Percentiles rank a stretch among this genome's conserved stretches.
These are phyloP conservation scores for Thuidium tamariscinum DNA, from an alignment of 225 moss, liverwort and hornwort species.

Conservation along the genomic window DNA sequence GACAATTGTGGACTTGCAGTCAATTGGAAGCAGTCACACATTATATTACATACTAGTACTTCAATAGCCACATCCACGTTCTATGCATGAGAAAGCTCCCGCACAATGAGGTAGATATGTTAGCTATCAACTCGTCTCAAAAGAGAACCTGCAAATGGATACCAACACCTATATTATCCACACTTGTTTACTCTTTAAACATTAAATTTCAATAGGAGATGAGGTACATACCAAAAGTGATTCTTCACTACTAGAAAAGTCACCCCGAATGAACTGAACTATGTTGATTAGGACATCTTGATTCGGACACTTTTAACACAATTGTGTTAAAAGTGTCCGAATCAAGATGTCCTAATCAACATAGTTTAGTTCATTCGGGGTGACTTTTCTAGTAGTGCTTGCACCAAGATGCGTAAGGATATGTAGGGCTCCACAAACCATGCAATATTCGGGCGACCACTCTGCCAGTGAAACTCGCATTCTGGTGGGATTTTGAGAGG, in stretches of 20 bases:
- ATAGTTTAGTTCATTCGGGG: too few species aligned
- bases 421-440: slow-evolving; percentile 87
- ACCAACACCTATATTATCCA: not conserved
- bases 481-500: slow-evolving; percentile 49
- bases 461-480: slow-evolving; percentile 56
- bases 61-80: not conserved
- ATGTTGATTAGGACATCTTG: too few species aligned
- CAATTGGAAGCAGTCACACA: not conserved
- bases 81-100: not conserved
- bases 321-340: too few species aligned
- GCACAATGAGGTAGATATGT: not conserved
- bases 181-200: not conserved
- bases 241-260: too few species aligned
- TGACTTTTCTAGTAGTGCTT: too few species aligned
- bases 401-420: slow-evolving; percentile 61
- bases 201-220: not conserved
- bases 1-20: not conserved
- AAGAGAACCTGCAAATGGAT: not conserved
- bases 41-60: not conserved
- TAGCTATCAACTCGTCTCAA: not conserved
- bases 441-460: slow-evolving; percentile 82
- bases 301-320: too few species aligned
- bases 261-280: too few species aligned
- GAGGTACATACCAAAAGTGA: slow-evolving; percentile 57
- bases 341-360: too few species aligned